Percentiles rank a stretch among this genome's conserved stretches.
phyloP scores from a whole-genome alignment of 2,329 filamentous ascomycete species.

The Decorospora gaudefroyi region DNA sequence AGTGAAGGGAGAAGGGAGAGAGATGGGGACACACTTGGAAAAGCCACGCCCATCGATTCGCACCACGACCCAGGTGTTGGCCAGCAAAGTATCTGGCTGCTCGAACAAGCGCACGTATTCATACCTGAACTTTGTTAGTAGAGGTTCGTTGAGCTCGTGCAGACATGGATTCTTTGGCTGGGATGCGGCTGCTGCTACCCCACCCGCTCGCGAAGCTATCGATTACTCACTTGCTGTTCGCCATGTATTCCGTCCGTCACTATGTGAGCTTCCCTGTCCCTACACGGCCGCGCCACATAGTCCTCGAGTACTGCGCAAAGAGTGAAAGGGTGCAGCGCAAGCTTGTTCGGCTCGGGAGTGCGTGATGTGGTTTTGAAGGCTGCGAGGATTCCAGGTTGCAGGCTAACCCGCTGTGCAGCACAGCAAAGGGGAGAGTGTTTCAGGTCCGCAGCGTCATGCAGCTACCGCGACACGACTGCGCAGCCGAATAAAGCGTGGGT shows the following conservation, averaged over 20 bases:
- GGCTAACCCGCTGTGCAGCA: conserved; percentile 17
- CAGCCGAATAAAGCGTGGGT: conserved; percentile 15
- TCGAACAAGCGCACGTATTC: conserved; percentile 94
- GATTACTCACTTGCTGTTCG: conserved; percentile 33
- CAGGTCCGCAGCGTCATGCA: conserved; percentile 26
- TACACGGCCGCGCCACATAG: conserved; percentile 25
- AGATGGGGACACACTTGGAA: conserved; percentile 68
- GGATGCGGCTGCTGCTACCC: conserved; percentile 11
- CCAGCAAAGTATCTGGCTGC: conserved; percentile 75
- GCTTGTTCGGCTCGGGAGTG: conserved; percentile 10
- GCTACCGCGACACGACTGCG: conserved; percentile 18
- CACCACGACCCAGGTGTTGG: conserved; percentile 94
- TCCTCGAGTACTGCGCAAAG: conserved; percentile 5
- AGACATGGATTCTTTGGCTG: conserved; percentile 1
- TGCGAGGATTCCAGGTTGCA: conserved; percentile 11
- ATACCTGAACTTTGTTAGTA: conserved; percentile 63
- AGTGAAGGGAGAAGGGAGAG: conserved; percentile 9
- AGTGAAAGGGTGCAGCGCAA: conserved; percentile 10
- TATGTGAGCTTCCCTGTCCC: conserved; percentile 1
- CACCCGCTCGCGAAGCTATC: conserved; percentile 6
- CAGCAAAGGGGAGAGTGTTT: conserved; percentile 24
- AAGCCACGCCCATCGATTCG: conserved; percentile 93
- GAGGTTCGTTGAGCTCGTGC: conserved; percentile 9
- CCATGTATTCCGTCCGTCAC: conserved; percentile 20
- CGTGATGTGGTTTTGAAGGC: conserved; percentile 24